Evolutionary conservation across 2,329 filamentous ascomycete genomes (phyloP).

Genomic region (Colletotrichum spaethianum): DNA sequence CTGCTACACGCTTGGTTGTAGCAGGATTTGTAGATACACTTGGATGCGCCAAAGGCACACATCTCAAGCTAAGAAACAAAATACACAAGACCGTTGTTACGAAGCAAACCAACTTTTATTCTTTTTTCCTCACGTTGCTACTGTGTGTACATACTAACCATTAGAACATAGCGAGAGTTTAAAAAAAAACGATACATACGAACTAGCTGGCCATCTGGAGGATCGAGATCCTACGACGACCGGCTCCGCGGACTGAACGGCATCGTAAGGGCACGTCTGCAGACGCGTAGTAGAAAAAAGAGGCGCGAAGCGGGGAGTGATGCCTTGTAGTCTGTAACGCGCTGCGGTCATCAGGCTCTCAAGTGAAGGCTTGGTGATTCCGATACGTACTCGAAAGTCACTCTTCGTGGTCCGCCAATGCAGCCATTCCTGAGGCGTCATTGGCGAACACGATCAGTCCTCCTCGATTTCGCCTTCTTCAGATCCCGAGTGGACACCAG

Average conservation of each 20-base stretch:
- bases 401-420: conserved; percentile 1
- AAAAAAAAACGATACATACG: conserved; percentile 38
- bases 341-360: conserved; percentile 43
- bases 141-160: conserved; percentile 12
- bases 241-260: neutral
- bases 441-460: conserved; percentile 59
- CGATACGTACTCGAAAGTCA: conserved; percentile 52
- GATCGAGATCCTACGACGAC: neutral
- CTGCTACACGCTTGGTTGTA: conserved; percentile 52
- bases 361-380: conserved; percentile 45
- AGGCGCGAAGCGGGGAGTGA: conserved; percentile 4
- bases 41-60: neutral
- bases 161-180: conserved; percentile 23
- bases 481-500: conserved; percentile 84
- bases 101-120: neutral
- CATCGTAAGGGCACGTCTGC: neutral
- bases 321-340: conserved; percentile 32
- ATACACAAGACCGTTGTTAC: conserved; percentile 24
- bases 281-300: neutral
- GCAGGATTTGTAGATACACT: conserved; percentile 48
- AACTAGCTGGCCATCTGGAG: conserved; percentile 1
- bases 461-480: conserved; percentile 99
- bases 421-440: neutral
- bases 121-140: conserved; percentile 7
- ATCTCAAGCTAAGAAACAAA: conserved; percentile 14